Evolutionary conservation across 169 alveolate species (phyloP).

Genomic region (Plasmodium coatneyi): DNA sequence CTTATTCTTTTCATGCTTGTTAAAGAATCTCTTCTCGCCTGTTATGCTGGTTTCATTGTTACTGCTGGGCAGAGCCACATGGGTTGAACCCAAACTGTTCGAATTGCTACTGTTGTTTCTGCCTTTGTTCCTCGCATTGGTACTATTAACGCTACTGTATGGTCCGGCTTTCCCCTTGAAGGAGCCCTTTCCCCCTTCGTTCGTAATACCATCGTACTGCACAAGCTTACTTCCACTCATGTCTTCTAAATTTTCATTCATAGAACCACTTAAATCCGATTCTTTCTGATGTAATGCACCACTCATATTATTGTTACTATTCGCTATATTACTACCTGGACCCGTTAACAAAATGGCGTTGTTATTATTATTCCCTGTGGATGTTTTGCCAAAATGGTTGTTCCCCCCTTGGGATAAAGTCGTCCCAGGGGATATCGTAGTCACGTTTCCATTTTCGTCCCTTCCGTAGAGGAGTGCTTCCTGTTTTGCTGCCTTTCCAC

Average conservation of each 20-base stretch:
- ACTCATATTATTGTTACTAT: conserved; percentile 15
- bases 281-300: neutral
- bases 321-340: neutral
- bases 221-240: neutral
- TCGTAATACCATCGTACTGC: neutral
- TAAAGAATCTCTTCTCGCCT: neutral
- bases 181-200: neutral
- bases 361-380: neutral
- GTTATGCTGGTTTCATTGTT: neutral
- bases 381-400: neutral
- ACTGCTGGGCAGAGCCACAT: neutral
- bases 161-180: neutral
- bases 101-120: neutral
- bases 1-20: conserved; percentile 23
- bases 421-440: neutral
- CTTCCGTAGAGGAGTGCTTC: conserved; percentile 19
- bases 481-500: conserved; percentile 6
- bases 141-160: neutral
- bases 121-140: neutral
- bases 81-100: neutral
- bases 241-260: neutral
- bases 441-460: neutral
- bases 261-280: neutral
- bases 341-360: neutral
- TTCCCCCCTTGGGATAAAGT: neutral